Evolutionary conservation across 768 basidiomycete genomes (phyloP), one percentile per base, ranked within the genome.

Genomic region (Termitomyces bulborhizus): DNA sequence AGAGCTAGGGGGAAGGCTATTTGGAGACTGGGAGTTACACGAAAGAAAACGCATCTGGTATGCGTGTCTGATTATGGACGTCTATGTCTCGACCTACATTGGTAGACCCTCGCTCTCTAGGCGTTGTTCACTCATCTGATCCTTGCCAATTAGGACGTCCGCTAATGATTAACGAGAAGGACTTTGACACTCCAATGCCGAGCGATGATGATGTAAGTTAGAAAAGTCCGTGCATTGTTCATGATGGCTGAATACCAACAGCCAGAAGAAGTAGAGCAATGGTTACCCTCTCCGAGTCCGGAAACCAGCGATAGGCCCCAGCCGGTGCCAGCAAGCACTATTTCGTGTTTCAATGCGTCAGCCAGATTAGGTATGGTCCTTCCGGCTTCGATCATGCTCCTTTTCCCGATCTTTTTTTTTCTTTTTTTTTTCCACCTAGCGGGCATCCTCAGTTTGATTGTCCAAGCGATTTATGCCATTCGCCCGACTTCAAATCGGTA

Each of bases 341-440:
- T 90, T 37, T 87, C 89, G n/a, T 88, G 86, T 65, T 90, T 91
- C 74, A 84, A 82, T 60, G 85, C 86, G 9, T 81, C 83, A n/a
- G 82, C 88, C 1, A 72, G 69, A 21, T 77, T 91, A n/a, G 83
- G 89, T 88, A 68, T 56, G 86, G 86, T 69, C 42, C 27, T 51
- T 6, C 29, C 27, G 8, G n/a, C 36, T 36, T 24, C 54, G 44
- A 9, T 39, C 29, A 50, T 16, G 12, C 32, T 34, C 29, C 24
- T 44, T 55, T 57, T 46, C 60, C 59, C 59, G 21, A 26, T 44
- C 3, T 29, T 29, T 32, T 37, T 46, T 55, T 37, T 58, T 51
- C 3, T 29, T 32, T 37, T 46, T 55, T 37, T 58, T 51, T 15
- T 15, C 11, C 34, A 21, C 50, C 6, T 63, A 90, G 90, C 89